A percentile compares a stretch with the other conserved stretches of the same genome.
These are phyloP conservation scores for Viola odorata DNA, from an alignment of 345 rosid species.

Conservation along the genomic window DNA sequence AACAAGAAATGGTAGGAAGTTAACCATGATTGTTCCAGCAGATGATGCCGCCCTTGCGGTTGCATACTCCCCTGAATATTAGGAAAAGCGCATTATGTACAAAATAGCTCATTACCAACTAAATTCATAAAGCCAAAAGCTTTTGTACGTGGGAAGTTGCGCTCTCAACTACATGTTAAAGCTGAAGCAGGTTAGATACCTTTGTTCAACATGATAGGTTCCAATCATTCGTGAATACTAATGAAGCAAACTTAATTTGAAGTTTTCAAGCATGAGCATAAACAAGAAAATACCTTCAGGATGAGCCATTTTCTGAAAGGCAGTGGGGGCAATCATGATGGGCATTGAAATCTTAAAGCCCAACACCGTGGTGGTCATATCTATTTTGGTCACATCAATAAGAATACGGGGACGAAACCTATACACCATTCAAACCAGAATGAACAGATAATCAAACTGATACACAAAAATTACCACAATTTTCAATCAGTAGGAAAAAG, in stretches of 20 bases:
- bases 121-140: too few species aligned
- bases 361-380: slow-evolving; percentile 62
- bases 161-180: neutral
- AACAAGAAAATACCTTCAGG: slow-evolving; percentile 54
- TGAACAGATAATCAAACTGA: neutral
- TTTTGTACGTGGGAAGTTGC: neutral
- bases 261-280: neutral
- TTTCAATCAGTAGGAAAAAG: neutral
- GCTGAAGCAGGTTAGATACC: neutral
- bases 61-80: slow-evolving; percentile 78
- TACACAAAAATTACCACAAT: neutral
- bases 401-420: slow-evolving; percentile 93
- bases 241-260: too few species aligned
- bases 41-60: slow-evolving; percentile 90
- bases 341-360: slow-evolving; percentile 93
- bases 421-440: neutral
- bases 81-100: neutral
- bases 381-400: slow-evolving; percentile 82
- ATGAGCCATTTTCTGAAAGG: slow-evolving; percentile 96
- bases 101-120: neutral
- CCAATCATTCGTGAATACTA: too few species aligned
- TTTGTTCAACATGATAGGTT: too few species aligned
- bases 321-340: slow-evolving; percentile 94
- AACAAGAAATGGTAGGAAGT: slow-evolving; percentile 12
- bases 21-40: slow-evolving; percentile 86